Conservation (phyloP, 768 basidiomycete genomes). For the Agaricus subrufescens region DNA sequence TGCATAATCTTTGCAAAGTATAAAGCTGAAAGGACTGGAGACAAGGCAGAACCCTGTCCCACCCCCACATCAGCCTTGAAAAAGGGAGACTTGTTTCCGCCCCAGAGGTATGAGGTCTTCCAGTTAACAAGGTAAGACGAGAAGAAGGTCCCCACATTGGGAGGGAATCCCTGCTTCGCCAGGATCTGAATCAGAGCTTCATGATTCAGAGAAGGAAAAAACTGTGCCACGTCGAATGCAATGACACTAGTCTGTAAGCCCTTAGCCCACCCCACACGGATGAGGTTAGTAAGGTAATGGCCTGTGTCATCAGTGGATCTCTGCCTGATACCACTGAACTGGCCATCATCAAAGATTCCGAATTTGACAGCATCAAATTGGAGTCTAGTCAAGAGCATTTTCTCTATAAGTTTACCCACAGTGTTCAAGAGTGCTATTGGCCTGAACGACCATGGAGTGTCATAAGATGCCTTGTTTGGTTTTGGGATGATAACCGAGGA, state of each 20-base stretch:
- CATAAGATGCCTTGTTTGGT: constrained; percentile 7
- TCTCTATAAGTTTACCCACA: constrained; percentile 6
- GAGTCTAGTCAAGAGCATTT: constrained; percentile 1
- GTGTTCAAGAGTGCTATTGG: constrained; percentile 9
- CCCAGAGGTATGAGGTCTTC: no score
- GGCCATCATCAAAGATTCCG: background rate
- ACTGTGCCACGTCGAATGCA: background rate
- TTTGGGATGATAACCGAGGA: constrained; percentile 14
- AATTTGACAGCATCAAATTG: constrained; percentile 2
- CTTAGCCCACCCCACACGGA: background rate
- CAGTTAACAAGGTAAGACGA: no score
- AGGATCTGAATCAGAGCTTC: background rate
- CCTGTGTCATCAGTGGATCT: background rate
- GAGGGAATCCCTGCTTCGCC: background rate
- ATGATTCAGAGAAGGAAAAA: background rate
- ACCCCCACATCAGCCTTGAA: no score
- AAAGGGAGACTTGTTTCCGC: no score
- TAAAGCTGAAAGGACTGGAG: no score
- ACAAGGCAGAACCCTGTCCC: no score
- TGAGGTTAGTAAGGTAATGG: background rate
- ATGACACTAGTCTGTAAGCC: background rate
- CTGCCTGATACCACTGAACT: background rate
- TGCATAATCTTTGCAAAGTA: no score
- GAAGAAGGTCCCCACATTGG: no score
- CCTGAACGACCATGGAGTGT: background rate